Evolutionary conservation across 768 basidiomycete genomes (phyloP).

Genomic region (Pulveroboletus sp.): DNA sequence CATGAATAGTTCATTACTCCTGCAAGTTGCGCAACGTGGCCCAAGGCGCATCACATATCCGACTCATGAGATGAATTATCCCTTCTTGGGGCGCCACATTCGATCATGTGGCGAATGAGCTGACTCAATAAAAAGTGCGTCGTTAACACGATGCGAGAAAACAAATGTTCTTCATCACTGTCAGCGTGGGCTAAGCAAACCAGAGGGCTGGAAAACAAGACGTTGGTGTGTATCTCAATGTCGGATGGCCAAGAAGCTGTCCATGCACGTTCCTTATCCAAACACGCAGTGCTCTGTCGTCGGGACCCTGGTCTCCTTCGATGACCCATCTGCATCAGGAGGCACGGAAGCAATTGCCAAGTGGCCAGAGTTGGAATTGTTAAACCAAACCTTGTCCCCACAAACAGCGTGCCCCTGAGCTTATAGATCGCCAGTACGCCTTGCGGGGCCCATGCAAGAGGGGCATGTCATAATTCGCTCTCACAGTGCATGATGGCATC

Average conservation of each 20-base stretch:
- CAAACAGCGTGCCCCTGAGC: not conserved
- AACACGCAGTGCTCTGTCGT: not conserved
- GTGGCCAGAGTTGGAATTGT: not conserved
- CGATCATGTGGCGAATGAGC: not conserved
- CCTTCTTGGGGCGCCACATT: not conserved
- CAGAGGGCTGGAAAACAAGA: not conserved
- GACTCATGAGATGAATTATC: not conserved
- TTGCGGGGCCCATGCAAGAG: not conserved
- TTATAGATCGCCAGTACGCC: not conserved
- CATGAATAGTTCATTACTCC: not conserved
- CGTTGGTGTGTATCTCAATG: not conserved
- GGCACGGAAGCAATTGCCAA: not conserved
- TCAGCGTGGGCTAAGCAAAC: not conserved
- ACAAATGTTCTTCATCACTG: not conserved
- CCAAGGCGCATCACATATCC: not conserved
- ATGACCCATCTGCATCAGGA: not conserved
- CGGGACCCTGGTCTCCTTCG: no score
- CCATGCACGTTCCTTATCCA: not conserved
- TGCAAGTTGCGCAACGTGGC: not conserved
- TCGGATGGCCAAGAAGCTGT: conserved; percentile 12
- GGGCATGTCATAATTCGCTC: not conserved
- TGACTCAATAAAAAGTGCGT: not conserved
- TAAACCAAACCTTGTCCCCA: conserved; percentile 3
- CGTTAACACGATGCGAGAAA: not conserved
- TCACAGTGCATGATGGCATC: not conserved